Conservation (phyloP, 2,329 filamentous ascomycete genomes). For the Aspergillus terreus region DNA sequence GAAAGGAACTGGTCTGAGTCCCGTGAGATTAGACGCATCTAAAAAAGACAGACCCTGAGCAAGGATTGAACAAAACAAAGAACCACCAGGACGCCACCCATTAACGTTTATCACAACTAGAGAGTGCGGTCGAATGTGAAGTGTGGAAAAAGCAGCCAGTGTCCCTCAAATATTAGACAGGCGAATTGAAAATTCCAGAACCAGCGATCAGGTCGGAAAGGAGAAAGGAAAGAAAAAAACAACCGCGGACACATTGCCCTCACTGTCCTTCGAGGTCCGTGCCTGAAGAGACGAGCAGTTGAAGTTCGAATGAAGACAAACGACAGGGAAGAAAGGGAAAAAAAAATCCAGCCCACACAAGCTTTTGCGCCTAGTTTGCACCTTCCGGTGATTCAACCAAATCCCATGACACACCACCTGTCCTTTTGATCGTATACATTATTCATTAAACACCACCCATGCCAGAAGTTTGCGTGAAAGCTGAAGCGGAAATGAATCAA, state of each 20-base stretch:
- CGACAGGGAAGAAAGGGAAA: constrained; percentile 22
- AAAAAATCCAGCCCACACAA: constrained; percentile 23
- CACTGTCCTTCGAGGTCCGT: constrained; percentile 12
- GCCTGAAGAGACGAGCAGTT: constrained; percentile 4
- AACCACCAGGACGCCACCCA: constrained; percentile 20
- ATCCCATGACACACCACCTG: constrained; percentile 25
- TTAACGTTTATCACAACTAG: background rate
- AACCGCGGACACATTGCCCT: constrained; percentile 5
- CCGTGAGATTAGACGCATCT: background rate
- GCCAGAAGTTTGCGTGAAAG: constrained; percentile 25
- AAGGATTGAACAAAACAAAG: constrained; percentile 3
- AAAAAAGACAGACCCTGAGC: background rate
- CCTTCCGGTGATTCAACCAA: constrained; percentile 24
- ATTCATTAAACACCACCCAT: constrained; percentile 35
- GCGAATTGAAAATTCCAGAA: constrained; percentile 11
- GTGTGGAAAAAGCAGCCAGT: constrained; percentile 6
- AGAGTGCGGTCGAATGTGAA: background rate
- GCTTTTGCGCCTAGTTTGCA: constrained; percentile 29
- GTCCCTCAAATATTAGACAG: constrained; percentile 17
- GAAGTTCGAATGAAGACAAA: constrained; percentile 13
- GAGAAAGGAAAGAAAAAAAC: constrained; percentile 5
- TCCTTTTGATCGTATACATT: constrained; percentile 37
- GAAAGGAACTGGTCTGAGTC: no score
- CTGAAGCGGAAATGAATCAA: constrained; percentile 8
- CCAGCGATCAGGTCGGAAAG: constrained; percentile 1